Conservation (phyloP, 1,284 basidiomycete species). For the Chalciporus sp. region DNA sequence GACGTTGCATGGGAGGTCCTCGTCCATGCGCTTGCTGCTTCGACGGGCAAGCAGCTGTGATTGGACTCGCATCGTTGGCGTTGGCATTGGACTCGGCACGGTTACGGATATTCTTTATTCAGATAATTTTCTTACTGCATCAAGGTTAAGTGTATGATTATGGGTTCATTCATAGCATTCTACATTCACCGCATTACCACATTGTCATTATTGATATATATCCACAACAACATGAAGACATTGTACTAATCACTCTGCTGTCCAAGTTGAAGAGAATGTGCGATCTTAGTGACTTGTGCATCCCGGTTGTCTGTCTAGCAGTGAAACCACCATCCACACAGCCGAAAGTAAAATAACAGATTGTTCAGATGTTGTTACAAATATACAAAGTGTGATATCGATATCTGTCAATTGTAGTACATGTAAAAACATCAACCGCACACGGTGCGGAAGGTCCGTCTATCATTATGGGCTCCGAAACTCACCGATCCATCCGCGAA, state of each 20-base stretch:
- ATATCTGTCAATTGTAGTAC: background rate
- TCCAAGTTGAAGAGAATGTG: too few species aligned
- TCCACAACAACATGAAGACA: slow-evolving; percentile 10
- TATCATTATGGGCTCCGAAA: background rate
- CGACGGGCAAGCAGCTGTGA: slow-evolving; percentile 27
- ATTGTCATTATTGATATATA: slow-evolving; percentile 29
- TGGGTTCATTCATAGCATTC: background rate
- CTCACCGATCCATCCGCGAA: background rate
- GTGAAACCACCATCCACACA: background rate
- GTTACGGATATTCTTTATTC: slow-evolving; percentile 2
- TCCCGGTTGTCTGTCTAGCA: too few species aligned
- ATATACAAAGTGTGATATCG: background rate
- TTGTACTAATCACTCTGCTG: slow-evolving; percentile 1
- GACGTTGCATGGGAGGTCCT: slow-evolving; percentile 59
- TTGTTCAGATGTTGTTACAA: background rate
- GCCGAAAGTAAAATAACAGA: background rate
- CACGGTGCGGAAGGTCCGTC: slow-evolving; percentile 1
- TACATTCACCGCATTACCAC: background rate
- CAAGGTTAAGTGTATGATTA: slow-evolving; percentile 25
- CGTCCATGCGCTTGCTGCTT: slow-evolving; percentile 39
- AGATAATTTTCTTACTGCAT: background rate
- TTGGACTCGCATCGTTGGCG: background rate
- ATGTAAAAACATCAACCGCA: slow-evolving; percentile 12
- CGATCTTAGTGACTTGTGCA: too few species aligned
- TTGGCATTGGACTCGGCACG: slow-evolving; percentile 14